Evolutionary conservation across 495 filamentous ascomycete species (phyloP).

Genomic region (Hypoxylon cercidicola): DNA sequence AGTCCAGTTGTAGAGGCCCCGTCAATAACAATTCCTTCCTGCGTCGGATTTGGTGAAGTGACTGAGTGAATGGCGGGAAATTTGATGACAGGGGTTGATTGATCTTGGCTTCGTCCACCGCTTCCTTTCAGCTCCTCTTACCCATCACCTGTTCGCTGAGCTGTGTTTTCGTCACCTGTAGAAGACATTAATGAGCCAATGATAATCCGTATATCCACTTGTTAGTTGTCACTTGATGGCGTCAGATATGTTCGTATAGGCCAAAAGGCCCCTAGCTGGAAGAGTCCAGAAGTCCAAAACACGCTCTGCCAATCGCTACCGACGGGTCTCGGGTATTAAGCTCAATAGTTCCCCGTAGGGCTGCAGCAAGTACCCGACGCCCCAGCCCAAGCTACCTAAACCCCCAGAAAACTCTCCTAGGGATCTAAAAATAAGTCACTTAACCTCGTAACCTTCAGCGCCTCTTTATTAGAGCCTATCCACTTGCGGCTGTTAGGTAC

Average conservation of each 20-base stretch:
- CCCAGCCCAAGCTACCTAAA: neutral
- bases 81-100: constrained; percentile 3
- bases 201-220: no score
- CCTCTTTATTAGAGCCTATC: no score
- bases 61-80: constrained; percentile 4
- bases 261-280: no score
- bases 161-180: no score
- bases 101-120: constrained; percentile 1
- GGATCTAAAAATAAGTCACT: constrained; percentile 31
- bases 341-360: constrained; percentile 20
- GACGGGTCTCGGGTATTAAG: no score
- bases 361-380: constrained; percentile 20
- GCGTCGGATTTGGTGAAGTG: neutral
- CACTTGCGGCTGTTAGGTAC: no score
- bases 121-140: neutral
- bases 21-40: neutral
- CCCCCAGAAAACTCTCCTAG: constrained; percentile 2
- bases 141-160: neutral
- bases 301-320: no score
- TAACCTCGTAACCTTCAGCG: constrained; percentile 1
- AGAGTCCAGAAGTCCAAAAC: no score
- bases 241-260: no score
- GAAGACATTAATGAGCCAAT: no score
- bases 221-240: no score
- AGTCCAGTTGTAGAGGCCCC: neutral